Evolutionary conservation across 179 eudicot species (phyloP), one percentile per base, ranked within the genome.

Genomic region (Beta lomatogona): DNA sequence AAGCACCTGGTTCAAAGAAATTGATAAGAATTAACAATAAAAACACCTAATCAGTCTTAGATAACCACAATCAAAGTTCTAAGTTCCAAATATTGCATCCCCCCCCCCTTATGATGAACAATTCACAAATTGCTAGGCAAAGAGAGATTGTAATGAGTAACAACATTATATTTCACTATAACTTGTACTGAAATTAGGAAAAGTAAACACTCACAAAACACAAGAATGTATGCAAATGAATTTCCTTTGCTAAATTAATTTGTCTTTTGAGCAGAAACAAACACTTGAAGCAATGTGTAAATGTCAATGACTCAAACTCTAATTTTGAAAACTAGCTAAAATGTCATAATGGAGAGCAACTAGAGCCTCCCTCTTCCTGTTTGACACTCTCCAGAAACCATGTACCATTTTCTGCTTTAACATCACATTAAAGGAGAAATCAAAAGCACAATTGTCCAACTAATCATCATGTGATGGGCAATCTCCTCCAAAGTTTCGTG

Each of bases 1-100:
- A 82, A 96, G 91, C 73, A 94, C 74, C 99, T 95, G 91, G 73
- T 82, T 64, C 28, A 50, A 75, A 76, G 21, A 74, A 15, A 50
- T 21, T 55, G 15, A 76, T 71, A 22, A 2, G 9, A 41, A 9
- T 82, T 55, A 36, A 36, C 41, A 36, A 36, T 36, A 83, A 58
- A 46, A 48, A 45, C 31, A 25, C 57, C 28, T 15, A 79, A 45
- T 25, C 46, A 52, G 6, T 22, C 41, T 36, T 36, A 36, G 41
- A 36, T 59, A 72, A 52, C 71, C 31, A 44, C 52, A 25, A 53
- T 60, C 48, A 31, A 67, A 60, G 3, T 22, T 36, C 12, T 15
- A 66, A 58, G 7, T 8, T 36, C 54, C n/a, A 1, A 61, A 69
- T 19, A 64, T 19, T 44, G 65, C 64, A 66, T 52, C 48, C 44